Base-by-base conservation (phyloP, 257 asterid species). In the Nicotiana knightiana region DNA sequence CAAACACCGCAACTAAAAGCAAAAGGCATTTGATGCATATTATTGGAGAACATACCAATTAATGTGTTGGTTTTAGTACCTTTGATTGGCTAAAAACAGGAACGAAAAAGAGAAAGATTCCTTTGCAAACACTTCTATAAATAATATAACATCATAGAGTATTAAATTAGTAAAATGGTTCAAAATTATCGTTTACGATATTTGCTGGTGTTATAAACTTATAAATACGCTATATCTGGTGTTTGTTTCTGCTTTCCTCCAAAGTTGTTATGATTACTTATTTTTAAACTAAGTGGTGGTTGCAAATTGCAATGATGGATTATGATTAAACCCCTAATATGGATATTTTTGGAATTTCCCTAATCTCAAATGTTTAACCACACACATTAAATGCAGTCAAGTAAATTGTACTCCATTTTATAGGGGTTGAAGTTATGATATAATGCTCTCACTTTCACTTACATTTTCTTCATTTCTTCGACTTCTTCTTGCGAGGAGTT, bases 81-180 rank as follows among this genome's bases (percentile, higher is more conserved):
- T 70, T 70, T 26, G 43, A 73, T 73, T 48, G 79, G 79, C 79
- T 7, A 73, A 48, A 24, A 73, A 1, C 4, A 48, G 16, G 3
- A 73, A 48, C 26, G 62, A 48, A 73, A 73, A 57, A 73, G 79
- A 15, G 6, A 71, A 46, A 73, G 79, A 73, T 73, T 48, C 79
- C 62, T 46, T 26, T 6, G 4, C 37, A 48, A 26, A 26, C 61
- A 24, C 62, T 73, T 73, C 15, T 12, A 53, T 43, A 73, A 48
- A 48, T 24, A 24, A 46, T 37, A 0, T 24, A 24, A 46, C 6
- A 0, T 43, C 48, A 7, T 43, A 43, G 10, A 43, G 48, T 26
- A 66, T 33, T 13, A 66, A 24, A 21, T 73, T 48, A 73, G 24
- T 48, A 13, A 3, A 7, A 48, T 48, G 39, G 0, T 57, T 12